Conservation (phyloP, 2,329 filamentous ascomycete species). For the Pochonia chlamydosporia region DNA sequence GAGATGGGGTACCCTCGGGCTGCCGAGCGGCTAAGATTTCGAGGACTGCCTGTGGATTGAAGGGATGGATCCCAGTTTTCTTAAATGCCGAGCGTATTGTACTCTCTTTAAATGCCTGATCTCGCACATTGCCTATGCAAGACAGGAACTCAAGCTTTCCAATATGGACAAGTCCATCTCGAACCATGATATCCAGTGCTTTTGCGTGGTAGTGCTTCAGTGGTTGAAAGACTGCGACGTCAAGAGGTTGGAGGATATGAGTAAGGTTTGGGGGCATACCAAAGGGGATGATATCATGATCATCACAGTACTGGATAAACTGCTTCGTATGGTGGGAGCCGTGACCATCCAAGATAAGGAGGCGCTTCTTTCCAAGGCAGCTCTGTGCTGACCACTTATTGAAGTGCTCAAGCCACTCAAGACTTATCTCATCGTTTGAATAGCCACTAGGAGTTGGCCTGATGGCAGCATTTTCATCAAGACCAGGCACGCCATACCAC, state of each 20-base stretch:
- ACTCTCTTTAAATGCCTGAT: no score
- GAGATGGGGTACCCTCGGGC: neutral
- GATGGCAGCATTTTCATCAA: no score
- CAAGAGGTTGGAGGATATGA: constrained; percentile 4
- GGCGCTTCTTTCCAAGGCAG: constrained; percentile 17
- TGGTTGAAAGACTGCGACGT: constrained; percentile 3
- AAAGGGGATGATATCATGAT: constrained; percentile 27
- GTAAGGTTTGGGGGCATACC: neutral
- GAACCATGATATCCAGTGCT: neutral
- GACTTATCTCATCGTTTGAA: no score
- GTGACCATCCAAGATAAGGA: constrained; percentile 33
- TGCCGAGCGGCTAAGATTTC: neutral
- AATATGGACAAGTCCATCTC: neutral
- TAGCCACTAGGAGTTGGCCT: no score
- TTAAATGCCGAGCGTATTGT: no score
- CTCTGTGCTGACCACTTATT: constrained; percentile 21
- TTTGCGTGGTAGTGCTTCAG: constrained; percentile 4
- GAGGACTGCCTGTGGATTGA: no score
- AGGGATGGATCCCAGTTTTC: no score
- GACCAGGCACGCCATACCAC: no score
- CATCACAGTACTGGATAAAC: constrained; percentile 27
- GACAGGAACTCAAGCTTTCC: no score
- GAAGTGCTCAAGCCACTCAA: constrained; percentile 30
- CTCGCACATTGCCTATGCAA: no score
- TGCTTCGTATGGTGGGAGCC: constrained; percentile 25